Evolutionary conservation across 352 stramenopile species (phyloP).

Genomic region (Thalassiosira gravida): DNA sequence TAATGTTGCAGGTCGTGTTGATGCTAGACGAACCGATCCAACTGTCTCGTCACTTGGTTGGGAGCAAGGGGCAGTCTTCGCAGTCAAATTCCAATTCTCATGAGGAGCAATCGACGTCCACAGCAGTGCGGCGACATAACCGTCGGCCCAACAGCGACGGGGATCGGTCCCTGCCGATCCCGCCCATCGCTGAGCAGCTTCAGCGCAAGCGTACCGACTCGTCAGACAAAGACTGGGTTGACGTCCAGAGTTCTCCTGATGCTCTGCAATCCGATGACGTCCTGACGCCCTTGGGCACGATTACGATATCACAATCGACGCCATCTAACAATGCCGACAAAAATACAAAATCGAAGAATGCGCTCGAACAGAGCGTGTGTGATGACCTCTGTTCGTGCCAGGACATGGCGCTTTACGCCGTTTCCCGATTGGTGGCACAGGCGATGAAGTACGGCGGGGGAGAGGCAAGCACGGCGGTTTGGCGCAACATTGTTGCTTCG

Average conservation of each 20-base stretch:
- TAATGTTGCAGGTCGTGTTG: constrained; percentile 67
- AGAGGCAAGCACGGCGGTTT: constrained; percentile 76
- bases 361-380: constrained; percentile 37
- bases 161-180: neutral
- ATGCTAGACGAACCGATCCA: constrained; percentile 51
- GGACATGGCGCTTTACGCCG: constrained; percentile 68
- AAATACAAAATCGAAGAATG: neutral
- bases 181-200: constrained; percentile 15
- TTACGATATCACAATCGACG: neutral
- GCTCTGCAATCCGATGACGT: constrained; percentile 12
- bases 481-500: constrained; percentile 64
- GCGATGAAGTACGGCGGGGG: constrained; percentile 81
- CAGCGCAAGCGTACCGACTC: constrained; percentile 51
- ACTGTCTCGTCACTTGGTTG: constrained; percentile 10
- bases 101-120: neutral
- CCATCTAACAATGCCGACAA: neutral
- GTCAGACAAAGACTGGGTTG: constrained; percentile 67
- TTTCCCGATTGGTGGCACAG: constrained; percentile 73
- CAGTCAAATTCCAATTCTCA: too few relatives aligned
- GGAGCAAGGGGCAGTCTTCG: constrained; percentile 1
- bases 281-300: neutral
- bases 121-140: neutral
- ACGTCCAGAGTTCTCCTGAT: constrained; percentile 50
- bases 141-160: neutral
- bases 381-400: constrained; percentile 69